Evolutionary conservation across 1,284 basidiomycete species (phyloP).

Genomic region (Heterobasidion occidentale): DNA sequence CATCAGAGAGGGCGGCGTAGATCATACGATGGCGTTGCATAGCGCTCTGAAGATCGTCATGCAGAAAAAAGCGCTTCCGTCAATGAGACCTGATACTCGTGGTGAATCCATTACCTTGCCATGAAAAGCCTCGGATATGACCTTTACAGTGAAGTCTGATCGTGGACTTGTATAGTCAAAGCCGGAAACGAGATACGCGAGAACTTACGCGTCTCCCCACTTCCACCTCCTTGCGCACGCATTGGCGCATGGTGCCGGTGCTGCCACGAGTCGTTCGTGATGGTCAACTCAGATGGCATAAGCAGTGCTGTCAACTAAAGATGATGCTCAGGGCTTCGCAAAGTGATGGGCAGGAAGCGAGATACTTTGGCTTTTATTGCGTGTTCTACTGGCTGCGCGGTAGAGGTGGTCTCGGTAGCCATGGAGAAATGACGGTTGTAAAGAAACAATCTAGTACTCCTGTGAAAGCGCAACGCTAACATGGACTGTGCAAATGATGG

Average conservation of each 20-base stretch:
- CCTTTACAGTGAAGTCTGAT: constrained; percentile 65
- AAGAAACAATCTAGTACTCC: constrained; percentile 2
- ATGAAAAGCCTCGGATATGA: constrained; percentile 63
- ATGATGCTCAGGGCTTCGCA: constrained; percentile 1
- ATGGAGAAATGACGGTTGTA: constrained; percentile 10
- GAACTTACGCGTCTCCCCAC: constrained; percentile 64
- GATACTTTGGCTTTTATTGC: constrained; percentile 22
- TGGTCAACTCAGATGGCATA: constrained; percentile 47
- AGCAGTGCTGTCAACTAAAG: constrained; percentile 49
- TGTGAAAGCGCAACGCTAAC: neutral
- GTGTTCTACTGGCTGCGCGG: constrained; percentile 17
- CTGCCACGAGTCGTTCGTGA: constrained; percentile 71
- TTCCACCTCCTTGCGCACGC: constrained; percentile 53
- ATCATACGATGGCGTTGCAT: constrained; percentile 77
- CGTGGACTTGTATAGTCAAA: neutral
- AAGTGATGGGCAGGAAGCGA: constrained; percentile 6
- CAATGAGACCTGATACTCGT: neutral
- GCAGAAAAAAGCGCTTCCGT: neutral
- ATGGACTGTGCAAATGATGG: neutral
- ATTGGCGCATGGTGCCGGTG: constrained; percentile 74
- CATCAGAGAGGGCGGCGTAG: constrained; percentile 59
- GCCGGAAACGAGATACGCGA: neutral
- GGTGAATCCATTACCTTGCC: constrained; percentile 50
- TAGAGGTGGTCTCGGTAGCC: constrained; percentile 5
- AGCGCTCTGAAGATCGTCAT: constrained; percentile 37